Evolutionary conservation across 352 stramenopile genomes (phyloP), one percentile per base, ranked within the genome.

Genomic region (Pythium rishiriense): DNA sequence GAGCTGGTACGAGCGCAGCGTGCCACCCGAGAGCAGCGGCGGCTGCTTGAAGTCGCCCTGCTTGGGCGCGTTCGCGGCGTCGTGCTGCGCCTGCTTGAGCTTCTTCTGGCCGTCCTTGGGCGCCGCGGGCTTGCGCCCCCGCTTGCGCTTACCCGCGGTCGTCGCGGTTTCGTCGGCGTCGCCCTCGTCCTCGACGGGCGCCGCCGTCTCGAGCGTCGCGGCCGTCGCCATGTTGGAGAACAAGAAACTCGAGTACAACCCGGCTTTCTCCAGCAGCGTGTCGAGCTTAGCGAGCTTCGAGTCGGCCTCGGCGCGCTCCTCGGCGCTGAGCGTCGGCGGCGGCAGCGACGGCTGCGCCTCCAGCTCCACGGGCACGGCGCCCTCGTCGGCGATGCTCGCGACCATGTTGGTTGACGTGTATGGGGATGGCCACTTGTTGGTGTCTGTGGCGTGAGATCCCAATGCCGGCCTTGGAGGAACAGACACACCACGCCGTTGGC

Each of bases 1-100:
- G 42, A 99, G 71, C 74, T 99, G 97, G 79, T 99, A 99, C 66
- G 92, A 79, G 51, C 97, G 97, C 62, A 97, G 64, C 31, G 58
- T 83, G 29, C 91, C 91, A 26, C 89, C 89, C 25, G 79, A 84
- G 51, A 97, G 75, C 50, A 94, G 62, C 53, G 61, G 70, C 8
- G 91, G 90, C 68, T 97, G 88, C 61, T 70, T 54, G 54, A 95
- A 90, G 14, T 78, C 58, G 43, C 71, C 64, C 41, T 79, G 65
- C 35, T 79, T 74, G 29, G 72, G 55, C 47, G 72, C 69, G 46
- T 83, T 69, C 47, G 87, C 72, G 22, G 70, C 47, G 55, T 90
- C 78, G 5, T 74, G 61, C 66, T 91, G 76, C 64, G 89, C 70
- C 49, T 88, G 60, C 56, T 81, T 86, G 45, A 91, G 76, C 68